A percentile compares a stretch with the other conserved stretches of the same genome.
phyloP scores from a whole-genome alignment of 768 basidiomycete genomes.

The Rhodotorula toruloides region DNA sequence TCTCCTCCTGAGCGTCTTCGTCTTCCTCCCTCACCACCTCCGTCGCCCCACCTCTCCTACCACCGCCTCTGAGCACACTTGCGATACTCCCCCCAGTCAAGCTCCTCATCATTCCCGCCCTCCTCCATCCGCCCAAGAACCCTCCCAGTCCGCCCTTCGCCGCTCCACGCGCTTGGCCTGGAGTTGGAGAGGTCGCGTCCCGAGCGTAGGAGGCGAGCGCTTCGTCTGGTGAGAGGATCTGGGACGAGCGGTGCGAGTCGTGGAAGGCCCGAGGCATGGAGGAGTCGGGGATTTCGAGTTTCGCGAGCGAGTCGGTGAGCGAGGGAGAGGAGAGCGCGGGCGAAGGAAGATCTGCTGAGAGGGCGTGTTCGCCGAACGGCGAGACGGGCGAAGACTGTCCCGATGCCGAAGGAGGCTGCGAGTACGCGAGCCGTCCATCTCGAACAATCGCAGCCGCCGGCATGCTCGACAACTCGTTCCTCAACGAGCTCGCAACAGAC shows the following conservation, averaged over 20 bases:
- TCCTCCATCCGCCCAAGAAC: neutral
- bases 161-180: neutral
- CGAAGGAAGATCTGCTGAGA: neutral
- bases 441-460: constrained; percentile 10
- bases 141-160: neutral
- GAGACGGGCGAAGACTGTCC: neutral
- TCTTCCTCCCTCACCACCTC: neutral
- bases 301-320: constrained; percentile 8
- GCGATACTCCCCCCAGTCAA: constrained; percentile 4
- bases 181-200: constrained; percentile 7
- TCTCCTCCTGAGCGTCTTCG: neutral
- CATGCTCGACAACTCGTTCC: constrained; percentile 13
- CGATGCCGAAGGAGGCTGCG: too few relatives aligned
- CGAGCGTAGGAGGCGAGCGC: constrained; percentile 34
- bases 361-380: neutral
- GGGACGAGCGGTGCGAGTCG: neutral
- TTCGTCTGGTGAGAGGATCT: constrained; percentile 26
- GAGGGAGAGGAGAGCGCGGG: neutral
- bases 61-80: too few relatives aligned
- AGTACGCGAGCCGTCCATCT: neutral
- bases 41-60: neutral
- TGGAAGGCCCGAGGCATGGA: constrained; percentile 4
- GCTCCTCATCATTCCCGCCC: constrained; percentile 16
- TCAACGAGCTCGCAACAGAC: constrained; percentile 22
- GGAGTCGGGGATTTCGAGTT: neutral